phyloP scores from a whole-genome alignment of 306 rosid genomes.

The Glycine latifolia region DNA sequence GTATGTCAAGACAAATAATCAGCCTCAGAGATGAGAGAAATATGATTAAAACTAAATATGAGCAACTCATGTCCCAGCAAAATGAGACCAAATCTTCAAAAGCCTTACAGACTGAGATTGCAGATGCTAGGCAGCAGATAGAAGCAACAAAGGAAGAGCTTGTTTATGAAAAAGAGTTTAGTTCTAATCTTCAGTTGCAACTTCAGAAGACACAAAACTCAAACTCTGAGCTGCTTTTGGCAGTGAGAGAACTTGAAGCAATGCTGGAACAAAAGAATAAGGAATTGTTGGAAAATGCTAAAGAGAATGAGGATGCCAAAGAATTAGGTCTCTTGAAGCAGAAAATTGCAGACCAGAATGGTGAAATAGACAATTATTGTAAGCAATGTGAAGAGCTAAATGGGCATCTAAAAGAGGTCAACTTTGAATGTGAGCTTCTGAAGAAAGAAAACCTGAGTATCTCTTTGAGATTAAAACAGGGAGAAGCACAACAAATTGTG shows the following conservation, averaged over 20 bases:
- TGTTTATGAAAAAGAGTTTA: neutral
- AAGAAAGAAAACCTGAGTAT: slow-evolving; percentile 74
- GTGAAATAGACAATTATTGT: slow-evolving; percentile 62
- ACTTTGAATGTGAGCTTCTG: slow-evolving; percentile 61
- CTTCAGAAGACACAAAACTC: slow-evolving; percentile 21
- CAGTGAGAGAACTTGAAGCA: slow-evolving; percentile 10
- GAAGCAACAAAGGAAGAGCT: slow-evolving; percentile 25
- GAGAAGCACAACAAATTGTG: slow-evolving; percentile 52
- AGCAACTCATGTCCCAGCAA: neutral
- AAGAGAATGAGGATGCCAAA: neutral
- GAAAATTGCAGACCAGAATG: slow-evolving; percentile 23
- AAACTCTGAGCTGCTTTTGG: slow-evolving; percentile 22
- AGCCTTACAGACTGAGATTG: slow-evolving; percentile 5
- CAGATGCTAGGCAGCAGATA: neutral
- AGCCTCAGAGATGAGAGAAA: slow-evolving; percentile 19
- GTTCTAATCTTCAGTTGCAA: slow-evolving; percentile 9
- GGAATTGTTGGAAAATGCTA: slow-evolving; percentile 8
- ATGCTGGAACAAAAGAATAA: slow-evolving; percentile 23
- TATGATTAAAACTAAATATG: slow-evolving; percentile 17
- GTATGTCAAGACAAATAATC: slow-evolving; percentile 22
- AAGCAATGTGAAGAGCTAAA: slow-evolving; percentile 68
- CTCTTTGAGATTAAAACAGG: slow-evolving; percentile 69
- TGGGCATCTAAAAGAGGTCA: slow-evolving; percentile 66
- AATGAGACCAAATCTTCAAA: neutral
- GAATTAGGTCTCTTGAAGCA: neutral